These are phyloP conservation scores for Citropsis articulata DNA, from an alignment of 345 rosid genomes.

Conservation along the genomic window DNA sequence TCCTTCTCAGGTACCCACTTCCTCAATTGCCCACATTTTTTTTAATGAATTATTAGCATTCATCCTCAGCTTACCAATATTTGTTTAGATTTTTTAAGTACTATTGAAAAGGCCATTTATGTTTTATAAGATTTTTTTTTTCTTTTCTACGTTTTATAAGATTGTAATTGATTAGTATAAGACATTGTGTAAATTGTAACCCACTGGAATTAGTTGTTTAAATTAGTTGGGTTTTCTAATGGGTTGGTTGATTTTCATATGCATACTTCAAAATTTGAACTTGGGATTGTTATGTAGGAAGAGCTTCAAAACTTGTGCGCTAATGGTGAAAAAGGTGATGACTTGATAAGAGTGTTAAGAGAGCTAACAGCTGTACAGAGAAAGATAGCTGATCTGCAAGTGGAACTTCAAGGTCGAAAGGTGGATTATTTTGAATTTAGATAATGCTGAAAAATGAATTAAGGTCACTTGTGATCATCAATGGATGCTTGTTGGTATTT, in stretches of 20 bases:
- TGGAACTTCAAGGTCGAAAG: conserved; percentile 98
- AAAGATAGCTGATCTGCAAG: conserved; percentile 92
- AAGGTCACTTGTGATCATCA: neutral
- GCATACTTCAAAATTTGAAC: neutral
- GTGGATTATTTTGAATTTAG: conserved; percentile 26
- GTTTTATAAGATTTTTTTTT: neutral
- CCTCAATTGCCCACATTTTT: neutral
- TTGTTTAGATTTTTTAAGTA: neutral
- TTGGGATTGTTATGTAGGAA: conserved; percentile 32
- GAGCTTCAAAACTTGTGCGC: conserved; percentile 62
- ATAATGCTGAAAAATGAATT: neutral
- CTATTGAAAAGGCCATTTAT: neutral
- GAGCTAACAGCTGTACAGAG: conserved; percentile 87
- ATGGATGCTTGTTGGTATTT: neutral
- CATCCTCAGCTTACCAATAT: neutral
- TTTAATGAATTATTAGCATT: neutral
- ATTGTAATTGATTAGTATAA: neutral
- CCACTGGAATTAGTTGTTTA: neutral
- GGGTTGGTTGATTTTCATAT: neutral
- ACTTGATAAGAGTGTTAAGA: conserved; percentile 71
- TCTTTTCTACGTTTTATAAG: neutral
- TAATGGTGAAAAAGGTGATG: conserved; percentile 68
- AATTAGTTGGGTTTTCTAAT: neutral
- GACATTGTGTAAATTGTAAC: neutral
- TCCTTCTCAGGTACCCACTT: conserved; percentile 64